Evolutionary conservation across 2,329 filamentous ascomycete species (phyloP), one percentile per base, ranked within the genome.

Genomic region (Fusarium nanum): DNA sequence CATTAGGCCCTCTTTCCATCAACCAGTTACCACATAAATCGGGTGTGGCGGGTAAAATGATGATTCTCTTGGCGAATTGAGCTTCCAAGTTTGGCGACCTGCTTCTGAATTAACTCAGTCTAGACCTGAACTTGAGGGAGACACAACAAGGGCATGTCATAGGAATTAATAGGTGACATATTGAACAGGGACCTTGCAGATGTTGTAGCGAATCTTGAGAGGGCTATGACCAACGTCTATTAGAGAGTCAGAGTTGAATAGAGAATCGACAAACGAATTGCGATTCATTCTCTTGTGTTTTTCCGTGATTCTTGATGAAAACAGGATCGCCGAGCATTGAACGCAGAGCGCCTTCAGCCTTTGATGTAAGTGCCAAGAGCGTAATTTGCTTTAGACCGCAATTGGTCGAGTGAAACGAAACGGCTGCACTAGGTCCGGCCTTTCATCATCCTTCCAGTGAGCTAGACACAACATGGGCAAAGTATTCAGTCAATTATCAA

Each of bases 361-460:
- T 57, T 58, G 34, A 49, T 56, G 60, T 30, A 46, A 63, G 44
- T 47, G 52, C 70, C 60, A 67, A 70, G 62, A 55, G 41, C 23
- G 68, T 46, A 74, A 75, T 75, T 71, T 75, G 62, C 60, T 64
- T 60, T 72, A 67, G 55, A 46, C 72, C 67, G 14, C 28, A 71
- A 72, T 48, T 50, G 64, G 67, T 60, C 49, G 60, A 60, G 60
- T 68, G 71, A 75, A 75, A 75, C 72, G 59, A 75, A 74, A 74
- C 72, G 72, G 70, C 50, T 63, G 64, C 67, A 65, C 56, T 64
- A 52, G 47, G 53, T 64, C 59, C 55, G 64, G 65, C 65, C 63
- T 53, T 22, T 56, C 60, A 52, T 52, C 47, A 53, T 67, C 60
- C 56, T 49, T 57, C 32, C 49, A 53, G 60, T 60, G 48, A 56